phyloP scores from a whole-genome alignment of 116 monocot species.

The Dioscorea cayenensis region DNA sequence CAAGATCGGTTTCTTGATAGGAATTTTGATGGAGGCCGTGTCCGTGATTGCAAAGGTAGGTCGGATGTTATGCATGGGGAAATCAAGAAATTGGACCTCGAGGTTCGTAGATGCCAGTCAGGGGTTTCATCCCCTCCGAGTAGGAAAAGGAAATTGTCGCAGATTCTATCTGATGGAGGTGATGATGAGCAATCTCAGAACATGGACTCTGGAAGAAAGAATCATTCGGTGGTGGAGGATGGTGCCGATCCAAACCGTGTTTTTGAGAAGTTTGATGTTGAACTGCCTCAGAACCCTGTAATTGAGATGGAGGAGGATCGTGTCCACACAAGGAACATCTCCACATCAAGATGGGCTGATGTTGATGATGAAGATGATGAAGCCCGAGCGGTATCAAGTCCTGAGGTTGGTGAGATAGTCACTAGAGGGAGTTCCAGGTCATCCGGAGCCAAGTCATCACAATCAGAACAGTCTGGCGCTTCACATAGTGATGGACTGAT shows the following conservation, averaged over 20 bases:
- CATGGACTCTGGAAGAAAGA: not conserved
- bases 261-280: not conserved
- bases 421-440: not conserved
- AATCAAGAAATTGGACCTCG: not conserved
- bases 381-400: not conserved
- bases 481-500: slow-evolving; percentile 7
- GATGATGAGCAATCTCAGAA: not conserved
- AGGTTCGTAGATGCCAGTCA: not conserved
- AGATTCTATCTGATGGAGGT: slow-evolving; percentile 27
- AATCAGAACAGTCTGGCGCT: not conserved
- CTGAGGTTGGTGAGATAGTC: slow-evolving; percentile 4
- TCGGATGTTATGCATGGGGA: not conserved
- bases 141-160: slow-evolving; percentile 35
- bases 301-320: not conserved
- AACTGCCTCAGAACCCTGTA: not conserved
- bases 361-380: not conserved
- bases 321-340: not conserved
- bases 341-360: not conserved
- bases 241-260: not conserved
- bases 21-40: not conserved
- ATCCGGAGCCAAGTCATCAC: not conserved
- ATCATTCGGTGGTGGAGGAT: not conserved
- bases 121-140: not conserved
- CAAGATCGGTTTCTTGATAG: not conserved
- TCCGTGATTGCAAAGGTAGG: not conserved